Percentiles rank a stretch among this genome's conserved stretches.
phyloP scores from a whole-genome alignment of 1,139 yeast genomes.

The Starmera stellimalicola region DNA sequence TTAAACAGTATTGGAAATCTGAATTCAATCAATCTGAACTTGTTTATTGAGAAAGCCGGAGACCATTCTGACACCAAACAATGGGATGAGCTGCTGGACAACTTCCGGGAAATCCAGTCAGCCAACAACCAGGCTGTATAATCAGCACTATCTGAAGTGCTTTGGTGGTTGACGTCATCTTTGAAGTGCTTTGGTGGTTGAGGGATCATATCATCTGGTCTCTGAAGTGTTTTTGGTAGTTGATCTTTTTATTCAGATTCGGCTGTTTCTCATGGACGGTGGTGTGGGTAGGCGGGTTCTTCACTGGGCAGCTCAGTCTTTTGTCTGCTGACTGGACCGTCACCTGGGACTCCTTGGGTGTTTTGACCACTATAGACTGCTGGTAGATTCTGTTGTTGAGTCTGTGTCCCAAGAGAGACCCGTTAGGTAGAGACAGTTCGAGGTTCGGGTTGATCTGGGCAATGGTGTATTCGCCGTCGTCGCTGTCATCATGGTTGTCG shows the following conservation, averaged over 20 bases:
- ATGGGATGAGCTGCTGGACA: conserved; percentile 54
- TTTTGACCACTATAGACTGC: conserved; percentile 29
- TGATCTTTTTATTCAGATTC: conserved; percentile 36
- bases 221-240: conserved; percentile 57
- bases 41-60: too few species aligned
- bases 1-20: conserved; percentile 32
- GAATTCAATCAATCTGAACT: conserved; percentile 12
- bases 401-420: conserved; percentile 56
- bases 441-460: conserved; percentile 41
- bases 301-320: conserved; percentile 30
- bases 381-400: conserved; percentile 54
- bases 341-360: conserved; percentile 20
- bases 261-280: conserved; percentile 35
- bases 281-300: conserved; percentile 13
- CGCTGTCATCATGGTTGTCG: conserved; percentile 24
- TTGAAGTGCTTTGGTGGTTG: too few species aligned
- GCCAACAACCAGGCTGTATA: conserved; percentile 6
- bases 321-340: conserved; percentile 54
- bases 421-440: conserved; percentile 57
- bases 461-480: conserved; percentile 24
- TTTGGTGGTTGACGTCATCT: too few species aligned
- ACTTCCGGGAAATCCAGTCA: conserved; percentile 37
- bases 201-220: conserved; percentile 34
- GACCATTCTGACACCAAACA: too few species aligned
- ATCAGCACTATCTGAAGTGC: too few species aligned